phyloP scores from a whole-genome alignment of 495 filamentous ascomycete genomes.

The Diplogelasinospora grovesii region DNA sequence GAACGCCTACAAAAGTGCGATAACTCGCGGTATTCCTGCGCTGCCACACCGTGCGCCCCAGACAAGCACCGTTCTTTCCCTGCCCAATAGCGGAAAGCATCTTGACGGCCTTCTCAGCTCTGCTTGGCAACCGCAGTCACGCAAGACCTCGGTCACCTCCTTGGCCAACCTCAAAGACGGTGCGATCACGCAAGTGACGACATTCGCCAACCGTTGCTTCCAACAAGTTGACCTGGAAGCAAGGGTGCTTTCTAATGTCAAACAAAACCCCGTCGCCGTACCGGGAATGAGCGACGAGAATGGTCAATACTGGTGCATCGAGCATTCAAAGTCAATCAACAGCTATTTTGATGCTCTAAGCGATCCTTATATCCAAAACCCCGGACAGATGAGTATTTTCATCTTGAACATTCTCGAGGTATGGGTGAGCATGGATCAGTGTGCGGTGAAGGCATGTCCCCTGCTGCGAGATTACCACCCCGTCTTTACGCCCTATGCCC shows the following conservation, averaged over 20 bases:
- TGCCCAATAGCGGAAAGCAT: too few species aligned
- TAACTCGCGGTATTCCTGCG: constrained; percentile 28
- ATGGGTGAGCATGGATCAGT: constrained; percentile 37
- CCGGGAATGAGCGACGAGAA: too few species aligned
- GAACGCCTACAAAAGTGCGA: constrained; percentile 20
- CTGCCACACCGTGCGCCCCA: too few species aligned
- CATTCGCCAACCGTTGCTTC: constrained; percentile 19
- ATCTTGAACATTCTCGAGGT: constrained; percentile 38
- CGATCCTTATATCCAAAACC: constrained; percentile 39
- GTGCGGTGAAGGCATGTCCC: constrained; percentile 22
- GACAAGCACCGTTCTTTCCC: constrained; percentile 20
- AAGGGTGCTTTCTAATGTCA: background rate
- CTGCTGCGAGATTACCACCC: constrained; percentile 33
- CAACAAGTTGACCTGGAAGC: constrained; percentile 3
- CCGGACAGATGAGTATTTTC: constrained; percentile 38
- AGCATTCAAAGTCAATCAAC: constrained; percentile 29
- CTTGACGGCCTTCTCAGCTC: too few species aligned
- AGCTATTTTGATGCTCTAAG: constrained; percentile 27
- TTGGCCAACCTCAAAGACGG: too few species aligned
- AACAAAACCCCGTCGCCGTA: background rate
- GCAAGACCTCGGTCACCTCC: too few species aligned
- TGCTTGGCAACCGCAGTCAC: too few species aligned
- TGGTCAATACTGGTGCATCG: too few species aligned
- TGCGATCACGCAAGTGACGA: constrained; percentile 21
- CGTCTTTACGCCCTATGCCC: constrained; percentile 33